Conservation (phyloP, 257 asterid genomes). For the Gynochthodes officinalis region DNA sequence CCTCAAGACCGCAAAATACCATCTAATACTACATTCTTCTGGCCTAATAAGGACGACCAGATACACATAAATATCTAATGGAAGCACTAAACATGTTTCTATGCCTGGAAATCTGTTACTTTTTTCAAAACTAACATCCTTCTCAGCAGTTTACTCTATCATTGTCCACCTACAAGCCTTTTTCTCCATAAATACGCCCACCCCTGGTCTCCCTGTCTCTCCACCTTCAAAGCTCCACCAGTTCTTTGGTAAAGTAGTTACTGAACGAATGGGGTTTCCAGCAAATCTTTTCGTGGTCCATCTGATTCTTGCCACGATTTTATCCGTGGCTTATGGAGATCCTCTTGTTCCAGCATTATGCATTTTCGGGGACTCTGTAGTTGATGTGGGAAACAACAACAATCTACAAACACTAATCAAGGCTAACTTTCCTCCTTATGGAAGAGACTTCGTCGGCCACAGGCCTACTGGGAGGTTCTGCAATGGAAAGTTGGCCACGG, state of each 20-base stretch:
- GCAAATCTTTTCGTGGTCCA: conserved; percentile 26
- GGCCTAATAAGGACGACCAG: conserved; percentile 19
- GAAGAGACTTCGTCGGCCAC: conserved; percentile 70
- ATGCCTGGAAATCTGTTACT: conserved; percentile 18
- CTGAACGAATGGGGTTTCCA: conserved; percentile 31
- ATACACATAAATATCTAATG: conserved; percentile 10
- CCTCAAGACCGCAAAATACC: conserved; percentile 10
- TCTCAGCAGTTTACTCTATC: conserved; percentile 18
- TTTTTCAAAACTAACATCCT: neutral
- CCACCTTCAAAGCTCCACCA: neutral
- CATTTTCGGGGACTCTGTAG: conserved; percentile 86
- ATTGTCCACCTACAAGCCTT: conserved; percentile 9
- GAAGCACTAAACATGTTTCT: conserved; percentile 26
- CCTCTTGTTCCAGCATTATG: conserved; percentile 76
- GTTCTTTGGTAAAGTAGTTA: neutral
- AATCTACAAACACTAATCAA: conserved; percentile 58
- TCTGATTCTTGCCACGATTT: conserved; percentile 20
- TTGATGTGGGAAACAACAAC: conserved; percentile 78
- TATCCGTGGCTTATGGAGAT: conserved; percentile 33
- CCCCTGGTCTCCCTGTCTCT: no score
- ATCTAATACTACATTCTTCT: conserved; percentile 6
- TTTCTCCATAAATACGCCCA: conserved; percentile 31
- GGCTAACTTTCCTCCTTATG: conserved; percentile 84
- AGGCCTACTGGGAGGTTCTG: conserved; percentile 85
- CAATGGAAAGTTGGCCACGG: conserved; percentile 88